Percentiles rank a stretch among this genome's conserved stretches.
Evolutionary conservation across 345 rosid species (phyloP).

Genomic region (Lepidium aucheri): DNA sequence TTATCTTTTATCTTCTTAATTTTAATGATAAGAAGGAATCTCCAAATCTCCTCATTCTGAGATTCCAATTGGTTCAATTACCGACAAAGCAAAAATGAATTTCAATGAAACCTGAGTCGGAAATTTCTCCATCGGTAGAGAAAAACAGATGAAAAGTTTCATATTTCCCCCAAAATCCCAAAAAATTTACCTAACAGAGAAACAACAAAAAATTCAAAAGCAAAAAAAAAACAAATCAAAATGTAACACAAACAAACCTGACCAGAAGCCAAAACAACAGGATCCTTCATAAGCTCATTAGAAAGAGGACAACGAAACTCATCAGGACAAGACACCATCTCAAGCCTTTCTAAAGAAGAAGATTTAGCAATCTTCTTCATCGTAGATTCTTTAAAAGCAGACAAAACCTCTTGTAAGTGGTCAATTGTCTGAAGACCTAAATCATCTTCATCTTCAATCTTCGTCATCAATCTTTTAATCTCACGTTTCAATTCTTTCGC

Average conservation of each 20-base stretch:
- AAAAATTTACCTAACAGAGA: not conserved
- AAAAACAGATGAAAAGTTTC: not conserved
- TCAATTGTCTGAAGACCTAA: slow-evolving; percentile 43
- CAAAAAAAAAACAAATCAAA: not conserved
- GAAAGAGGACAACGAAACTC: slow-evolving; percentile 86
- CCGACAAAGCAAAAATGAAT: not conserved
- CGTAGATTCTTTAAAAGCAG: slow-evolving; percentile 45
- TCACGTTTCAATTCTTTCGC: slow-evolving; percentile 66
- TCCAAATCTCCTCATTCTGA: not conserved
- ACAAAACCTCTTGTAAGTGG: slow-evolving; percentile 57
- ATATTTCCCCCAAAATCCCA: not conserved
- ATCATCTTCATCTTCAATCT: slow-evolving; percentile 52
- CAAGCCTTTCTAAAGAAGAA: slow-evolving; percentile 37
- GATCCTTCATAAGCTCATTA: slow-evolving; percentile 86
- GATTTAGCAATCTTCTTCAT: slow-evolving; percentile 38
- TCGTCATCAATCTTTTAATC: slow-evolving; percentile 52
- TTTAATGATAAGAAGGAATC: not conserved
- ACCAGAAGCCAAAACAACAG: slow-evolving; percentile 81
- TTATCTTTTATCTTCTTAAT: not conserved
- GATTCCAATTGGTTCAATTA: not conserved
- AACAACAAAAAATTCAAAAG: not conserved
- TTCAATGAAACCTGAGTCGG: not conserved
- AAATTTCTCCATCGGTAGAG: not conserved
- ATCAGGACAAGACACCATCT: slow-evolving; percentile 54
- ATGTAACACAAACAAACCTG: slow-evolving; percentile 43